Evolutionary conservation across 805 yeast species (phyloP).

Genomic region (Pichia kluyveri): DNA sequence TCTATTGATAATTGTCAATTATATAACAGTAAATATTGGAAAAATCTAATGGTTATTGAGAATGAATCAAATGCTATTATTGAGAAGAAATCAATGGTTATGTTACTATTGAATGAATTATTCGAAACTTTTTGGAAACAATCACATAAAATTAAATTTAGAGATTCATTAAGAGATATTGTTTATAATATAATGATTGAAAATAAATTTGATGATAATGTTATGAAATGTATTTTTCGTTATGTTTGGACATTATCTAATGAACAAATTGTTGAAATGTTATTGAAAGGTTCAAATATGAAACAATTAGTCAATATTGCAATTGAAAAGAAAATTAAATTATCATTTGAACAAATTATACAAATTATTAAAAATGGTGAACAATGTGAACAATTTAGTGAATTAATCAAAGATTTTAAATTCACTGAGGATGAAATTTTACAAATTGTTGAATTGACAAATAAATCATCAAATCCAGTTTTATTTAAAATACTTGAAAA

Average conservation of each 20-base stretch:
- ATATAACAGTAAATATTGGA: slow-evolving; percentile 21
- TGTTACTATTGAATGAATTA: slow-evolving; percentile 22
- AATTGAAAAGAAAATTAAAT: neutral
- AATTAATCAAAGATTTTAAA: neutral
- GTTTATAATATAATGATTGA: neutral
- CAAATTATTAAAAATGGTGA: neutral
- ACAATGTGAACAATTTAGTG: neutral
- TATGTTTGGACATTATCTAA: slow-evolving; percentile 6
- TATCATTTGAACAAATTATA: neutral
- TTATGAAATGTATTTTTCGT: neutral
- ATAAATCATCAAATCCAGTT: neutral
- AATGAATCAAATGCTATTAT: neutral
- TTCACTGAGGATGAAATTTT: slow-evolving; percentile 4
- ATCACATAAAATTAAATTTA: neutral
- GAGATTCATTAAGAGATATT: neutral
- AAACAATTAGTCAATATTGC: slow-evolving; percentile 1
- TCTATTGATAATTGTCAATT: slow-evolving; percentile 10
- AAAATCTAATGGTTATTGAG: slow-evolving; percentile 7
- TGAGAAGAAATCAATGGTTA: slow-evolving; percentile 4
- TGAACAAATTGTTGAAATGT: slow-evolving; percentile 2
- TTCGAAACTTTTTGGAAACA: slow-evolving; percentile 12
- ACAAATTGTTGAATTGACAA: neutral
- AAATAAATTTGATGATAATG: neutral
- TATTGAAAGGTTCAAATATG: neutral
- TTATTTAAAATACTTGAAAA: slow-evolving; percentile 3